Evolutionary conservation across 208 protist species (phyloP), one percentile per base, ranked within the genome.

Genomic region (Leishmania lainsoni): DNA sequence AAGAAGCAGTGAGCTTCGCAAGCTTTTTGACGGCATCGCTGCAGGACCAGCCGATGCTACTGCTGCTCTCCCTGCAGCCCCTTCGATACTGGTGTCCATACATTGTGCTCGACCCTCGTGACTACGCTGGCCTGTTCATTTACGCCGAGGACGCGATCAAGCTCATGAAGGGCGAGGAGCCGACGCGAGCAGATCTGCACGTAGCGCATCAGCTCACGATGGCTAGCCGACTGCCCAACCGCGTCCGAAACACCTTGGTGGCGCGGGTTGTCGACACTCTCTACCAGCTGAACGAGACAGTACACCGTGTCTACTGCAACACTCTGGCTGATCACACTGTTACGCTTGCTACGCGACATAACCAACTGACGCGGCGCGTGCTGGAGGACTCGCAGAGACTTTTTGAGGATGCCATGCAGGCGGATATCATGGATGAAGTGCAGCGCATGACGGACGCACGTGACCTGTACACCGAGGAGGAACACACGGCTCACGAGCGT

Each of bases 11-110:
- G 1, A 91, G 87, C 79, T 98, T 98, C 86, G 72, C 89, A 29
- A 84, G 84, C 69, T 97, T 94, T 73, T 84, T 98, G n/a, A 87
- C 90, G 42, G 88, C 80, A 51, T 95, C 92, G 39, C 74, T 96
- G 42, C 86, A 96, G 77, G 95, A 96, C 75, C 92, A 98, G 81
- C 93, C 95, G n/a, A 96, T 98, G 93, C 76, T 98, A 75, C 81
- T 92, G n/a, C 87, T 96, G 51, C 89, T 98, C 16, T 86, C 93
- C 2, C 85, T 97, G 29, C 90, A 92, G 66, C 90, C 93, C 29
- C 80, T 92, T 61, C 91, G 93, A 20, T 98, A 92, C 84, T 96
- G 92, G 92, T 91, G 92, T 70, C 92, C 93, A 9, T 87, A 93
- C 65, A 58, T 94, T 32, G 81, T 96, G 52, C 81, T 96, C 61